Percentiles rank a stretch among this genome's conserved stretches.
These are phyloP conservation scores for Xylariales sp. DNA, from an alignment of 2,329 filamentous ascomycete genomes.

Conservation along the genomic window DNA sequence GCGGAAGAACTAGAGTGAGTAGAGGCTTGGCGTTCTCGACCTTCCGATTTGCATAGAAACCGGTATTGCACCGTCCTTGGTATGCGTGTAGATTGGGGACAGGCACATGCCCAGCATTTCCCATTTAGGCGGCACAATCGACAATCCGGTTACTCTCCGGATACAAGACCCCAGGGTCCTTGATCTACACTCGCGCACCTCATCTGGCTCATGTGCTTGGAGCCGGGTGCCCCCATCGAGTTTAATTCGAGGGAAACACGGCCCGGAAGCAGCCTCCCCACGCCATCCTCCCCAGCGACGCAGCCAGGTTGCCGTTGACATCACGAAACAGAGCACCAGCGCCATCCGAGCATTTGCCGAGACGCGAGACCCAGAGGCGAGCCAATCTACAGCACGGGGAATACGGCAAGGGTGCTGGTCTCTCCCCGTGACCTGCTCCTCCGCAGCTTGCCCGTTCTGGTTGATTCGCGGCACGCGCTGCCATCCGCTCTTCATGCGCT, in stretches of 20 bases:
- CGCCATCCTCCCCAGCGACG: conserved; percentile 8
- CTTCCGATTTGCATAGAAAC: conserved; percentile 2
- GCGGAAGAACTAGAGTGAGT: conserved; percentile 15
- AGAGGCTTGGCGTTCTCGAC: conserved; percentile 22
- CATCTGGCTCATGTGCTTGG: conserved; percentile 43
- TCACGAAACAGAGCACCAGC: conserved; percentile 14
- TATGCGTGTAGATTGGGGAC: conserved; percentile 6
- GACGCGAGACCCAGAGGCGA: conserved; percentile 43
- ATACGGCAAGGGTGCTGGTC: conserved; percentile 36
- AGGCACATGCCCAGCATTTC: neutral
- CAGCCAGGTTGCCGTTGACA: conserved; percentile 10
- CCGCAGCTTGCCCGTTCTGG: conserved; percentile 46
- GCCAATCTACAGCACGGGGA: conserved; percentile 43
- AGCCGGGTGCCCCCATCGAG: conserved; percentile 36
- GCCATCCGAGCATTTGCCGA: conserved; percentile 39
- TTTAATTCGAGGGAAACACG: conserved; percentile 47
- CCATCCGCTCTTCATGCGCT: conserved; percentile 27
- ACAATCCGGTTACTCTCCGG: conserved; percentile 7
- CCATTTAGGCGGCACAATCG: conserved; percentile 35
- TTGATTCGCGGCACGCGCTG: conserved; percentile 33
- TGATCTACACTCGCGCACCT: conserved; percentile 22
- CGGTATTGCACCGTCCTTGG: neutral
- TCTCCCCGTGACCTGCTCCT: conserved; percentile 45
- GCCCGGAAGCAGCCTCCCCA: conserved; percentile 41
- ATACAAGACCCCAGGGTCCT: conserved; percentile 9